Percentiles rank a stretch among this genome's conserved stretches.
These are phyloP conservation scores for Colletotrichum neosansevieriae DNA, from an alignment of 2,329 filamentous ascomycete species.

Conservation along the genomic window DNA sequence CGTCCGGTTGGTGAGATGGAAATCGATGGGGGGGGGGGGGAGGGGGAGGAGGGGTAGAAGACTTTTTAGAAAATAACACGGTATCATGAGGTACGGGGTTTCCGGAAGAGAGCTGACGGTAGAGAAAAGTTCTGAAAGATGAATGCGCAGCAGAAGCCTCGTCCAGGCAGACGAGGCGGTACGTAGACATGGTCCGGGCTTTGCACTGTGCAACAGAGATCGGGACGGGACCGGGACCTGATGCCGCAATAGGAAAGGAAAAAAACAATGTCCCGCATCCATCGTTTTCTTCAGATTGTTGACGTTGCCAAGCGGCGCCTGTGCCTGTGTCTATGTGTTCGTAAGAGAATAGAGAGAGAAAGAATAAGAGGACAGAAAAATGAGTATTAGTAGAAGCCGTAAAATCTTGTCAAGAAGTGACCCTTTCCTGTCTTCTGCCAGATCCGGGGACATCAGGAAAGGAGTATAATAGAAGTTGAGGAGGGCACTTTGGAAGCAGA, in stretches of 20 bases:
- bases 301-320: not conserved
- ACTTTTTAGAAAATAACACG: not conserved
- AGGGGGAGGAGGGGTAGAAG: too few relatives aligned
- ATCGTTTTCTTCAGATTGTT: conserved; percentile 22
- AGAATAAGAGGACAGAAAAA: too few relatives aligned
- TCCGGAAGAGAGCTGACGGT: not conserved
- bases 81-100: conserved; percentile 4
- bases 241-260: conserved; percentile 37
- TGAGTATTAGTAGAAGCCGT: too few relatives aligned
- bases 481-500: conserved; percentile 19
- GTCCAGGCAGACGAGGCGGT: not conserved
- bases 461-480: not conserved
- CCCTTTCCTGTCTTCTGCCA: not conserved
- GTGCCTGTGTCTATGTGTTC: not conserved
- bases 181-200: not conserved
- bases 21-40: too few relatives aligned
- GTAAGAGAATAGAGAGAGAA: not conserved
- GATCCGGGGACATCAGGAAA: not conserved
- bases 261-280: conserved; percentile 29
- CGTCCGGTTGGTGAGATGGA: conserved; percentile 13
- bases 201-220: conserved; percentile 14
- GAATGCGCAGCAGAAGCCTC: not conserved
- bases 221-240: not conserved
- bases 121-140: not conserved
- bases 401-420: too few relatives aligned